Conservation (phyloP, 73 alveolate species). For the Durusdinium trenchii region DNA sequence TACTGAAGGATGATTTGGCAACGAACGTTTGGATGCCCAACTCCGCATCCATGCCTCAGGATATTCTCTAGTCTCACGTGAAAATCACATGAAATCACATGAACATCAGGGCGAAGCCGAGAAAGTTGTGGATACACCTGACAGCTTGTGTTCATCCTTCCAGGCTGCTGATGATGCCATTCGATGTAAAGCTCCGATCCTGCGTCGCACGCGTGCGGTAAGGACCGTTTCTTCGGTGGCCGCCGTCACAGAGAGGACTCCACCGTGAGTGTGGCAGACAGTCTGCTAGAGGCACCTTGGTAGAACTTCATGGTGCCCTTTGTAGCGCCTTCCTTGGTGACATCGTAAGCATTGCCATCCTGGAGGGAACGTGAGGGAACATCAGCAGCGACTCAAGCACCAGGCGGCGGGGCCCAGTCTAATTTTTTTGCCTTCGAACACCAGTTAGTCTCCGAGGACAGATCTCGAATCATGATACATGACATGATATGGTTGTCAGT, state of each 20-base stretch:
- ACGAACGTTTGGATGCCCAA: conserved; percentile 71
- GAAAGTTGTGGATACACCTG: too few relatives aligned
- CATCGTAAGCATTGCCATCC: conserved; percentile 81
- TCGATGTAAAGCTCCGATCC: conserved; percentile 90
- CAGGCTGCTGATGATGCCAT: conserved; percentile 80
- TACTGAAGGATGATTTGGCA: conserved; percentile 77
- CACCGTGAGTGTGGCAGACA: not conserved
- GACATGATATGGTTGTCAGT: too few relatives aligned
- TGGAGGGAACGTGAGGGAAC: too few relatives aligned
- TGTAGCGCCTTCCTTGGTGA: conserved; percentile 78
- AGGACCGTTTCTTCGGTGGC: not conserved
- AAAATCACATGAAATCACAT: not conserved
- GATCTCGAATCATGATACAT: too few relatives aligned
- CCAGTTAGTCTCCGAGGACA: too few relatives aligned
- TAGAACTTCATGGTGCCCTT: conserved; percentile 92
- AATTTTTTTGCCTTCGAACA: too few relatives aligned
- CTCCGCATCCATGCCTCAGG: conserved; percentile 88
- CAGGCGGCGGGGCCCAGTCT: too few relatives aligned
- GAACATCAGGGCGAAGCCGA: not conserved
- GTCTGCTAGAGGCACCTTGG: conserved; percentile 24
- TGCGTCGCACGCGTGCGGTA: not conserved
- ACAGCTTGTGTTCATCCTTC: not conserved
- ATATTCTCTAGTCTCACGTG: too few relatives aligned
- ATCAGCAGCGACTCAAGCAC: too few relatives aligned
- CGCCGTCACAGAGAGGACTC: not conserved